Conservation (phyloP, 2,329 filamentous ascomycete genomes). For the Exophiala alcalophila region DNA sequence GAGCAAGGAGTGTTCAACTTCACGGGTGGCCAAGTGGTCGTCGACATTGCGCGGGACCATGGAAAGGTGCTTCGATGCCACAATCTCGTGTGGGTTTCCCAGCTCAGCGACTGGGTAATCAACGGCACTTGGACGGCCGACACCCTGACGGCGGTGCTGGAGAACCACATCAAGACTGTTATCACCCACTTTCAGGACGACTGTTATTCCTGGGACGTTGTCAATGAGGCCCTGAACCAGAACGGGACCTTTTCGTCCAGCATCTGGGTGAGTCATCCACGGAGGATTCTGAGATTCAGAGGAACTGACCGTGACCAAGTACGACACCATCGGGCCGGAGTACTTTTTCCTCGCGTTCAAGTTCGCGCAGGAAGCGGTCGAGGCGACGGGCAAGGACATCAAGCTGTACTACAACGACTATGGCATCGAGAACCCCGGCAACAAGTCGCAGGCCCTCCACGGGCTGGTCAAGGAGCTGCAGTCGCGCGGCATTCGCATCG, state of each 20-base stretch:
- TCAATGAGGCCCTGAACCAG: slow-evolving; percentile 42
- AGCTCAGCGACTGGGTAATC: slow-evolving; percentile 52
- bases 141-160: slow-evolving; percentile 56
- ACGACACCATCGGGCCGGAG: slow-evolving; percentile 43
- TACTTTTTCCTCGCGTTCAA: slow-evolving; percentile 48
- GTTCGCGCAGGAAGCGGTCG: slow-evolving; percentile 41
- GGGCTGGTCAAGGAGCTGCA: slow-evolving; percentile 41
- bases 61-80: slow-evolving; percentile 60
- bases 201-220: slow-evolving; percentile 43
- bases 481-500: slow-evolving; percentile 43
- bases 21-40: slow-evolving; percentile 52
- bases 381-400: slow-evolving; percentile 29
- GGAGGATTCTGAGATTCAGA: neutral
- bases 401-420: slow-evolving; percentile 49
- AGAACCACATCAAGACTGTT: slow-evolving; percentile 44
- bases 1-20: slow-evolving; percentile 57
- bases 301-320: slow-evolving; percentile 16
- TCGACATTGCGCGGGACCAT: slow-evolving; percentile 40
- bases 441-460: slow-evolving; percentile 37
- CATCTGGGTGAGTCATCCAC: slow-evolving; percentile 34
- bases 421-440: slow-evolving; percentile 41
- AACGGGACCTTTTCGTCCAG: slow-evolving; percentile 42
- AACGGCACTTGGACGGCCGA: slow-evolving; percentile 55
- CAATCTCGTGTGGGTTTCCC: slow-evolving; percentile 51
- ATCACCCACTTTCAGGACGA: slow-evolving; percentile 38